Evolutionary conservation across 2,329 filamentous ascomycete species (phyloP).

Genomic region (Aspergillus fumigatus): DNA sequence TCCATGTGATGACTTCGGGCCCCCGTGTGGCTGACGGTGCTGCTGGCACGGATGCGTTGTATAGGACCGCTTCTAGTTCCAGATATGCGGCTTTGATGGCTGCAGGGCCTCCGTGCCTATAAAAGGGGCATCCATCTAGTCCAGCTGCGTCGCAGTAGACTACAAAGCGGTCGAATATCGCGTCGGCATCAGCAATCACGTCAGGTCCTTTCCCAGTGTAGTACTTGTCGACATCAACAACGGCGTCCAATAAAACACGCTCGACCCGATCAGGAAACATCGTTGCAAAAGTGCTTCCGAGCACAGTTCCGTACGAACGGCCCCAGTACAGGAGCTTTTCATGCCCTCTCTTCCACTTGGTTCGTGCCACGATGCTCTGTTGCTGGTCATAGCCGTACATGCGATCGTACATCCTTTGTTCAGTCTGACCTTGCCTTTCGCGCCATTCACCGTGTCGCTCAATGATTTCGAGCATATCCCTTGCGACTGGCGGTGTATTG

Average conservation of each 20-base stretch:
- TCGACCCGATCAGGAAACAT: constrained; percentile 40
- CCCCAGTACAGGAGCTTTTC: constrained; percentile 40
- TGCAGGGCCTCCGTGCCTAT: constrained; percentile 20
- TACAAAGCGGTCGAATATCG: constrained; percentile 31
- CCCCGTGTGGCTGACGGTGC: constrained; percentile 24
- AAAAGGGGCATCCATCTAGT: constrained; percentile 26
- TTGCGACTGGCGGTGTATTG: constrained; percentile 31
- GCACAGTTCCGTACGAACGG: constrained; percentile 43
- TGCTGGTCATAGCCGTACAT: constrained; percentile 14
- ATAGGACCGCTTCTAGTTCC: constrained; percentile 19
- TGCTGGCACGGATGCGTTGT: constrained; percentile 27
- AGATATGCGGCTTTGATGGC: constrained; percentile 25
- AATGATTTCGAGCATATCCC: constrained; percentile 34
- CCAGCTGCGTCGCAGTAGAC: constrained; percentile 30
- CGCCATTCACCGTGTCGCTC: constrained; percentile 39
- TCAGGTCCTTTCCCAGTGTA: constrained; percentile 23
- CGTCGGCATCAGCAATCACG: constrained; percentile 30
- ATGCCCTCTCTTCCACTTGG: constrained; percentile 23
- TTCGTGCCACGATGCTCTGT: constrained; percentile 20
- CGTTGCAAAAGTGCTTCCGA: constrained; percentile 45
- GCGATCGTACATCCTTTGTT: constrained; percentile 15
- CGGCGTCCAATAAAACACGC: constrained; percentile 31
- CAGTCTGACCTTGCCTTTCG: constrained; percentile 25
- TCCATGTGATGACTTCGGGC: constrained; percentile 34
- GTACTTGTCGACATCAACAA: constrained; percentile 35